Base-by-base conservation (phyloP, 2,329 filamentous ascomycete species). In the Pseudocercospora cruenta region DNA sequence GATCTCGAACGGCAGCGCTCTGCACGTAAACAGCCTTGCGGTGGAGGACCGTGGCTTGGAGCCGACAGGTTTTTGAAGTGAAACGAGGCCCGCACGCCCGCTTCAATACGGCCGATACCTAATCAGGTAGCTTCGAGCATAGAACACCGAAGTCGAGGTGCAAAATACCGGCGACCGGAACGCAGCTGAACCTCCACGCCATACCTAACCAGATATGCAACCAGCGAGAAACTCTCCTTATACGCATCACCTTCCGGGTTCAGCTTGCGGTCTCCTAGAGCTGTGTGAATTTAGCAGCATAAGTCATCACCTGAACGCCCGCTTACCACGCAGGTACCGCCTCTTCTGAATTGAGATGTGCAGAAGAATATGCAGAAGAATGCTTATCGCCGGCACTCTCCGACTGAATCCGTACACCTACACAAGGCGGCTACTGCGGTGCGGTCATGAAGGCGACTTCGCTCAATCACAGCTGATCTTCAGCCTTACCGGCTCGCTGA, bases 211-310 rank as follows among this genome's bases (percentile, higher is more conserved):
- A 45, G 57, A 59, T 28, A 28, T 19, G 57, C 33, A 47, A 19
- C 19, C 9, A 43, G 57, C 31, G 57, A 59, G 57, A 47, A 28
- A 21, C n/a, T 28, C 19, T 33, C 57, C 21, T 21, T 24, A 14
- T n/a, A 47, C 16, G 39, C n/a, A 59, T 36, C 9, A 45, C 57
- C 33, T 43, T 33, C 57, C 22, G 12, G 57, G 12, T 59, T 59
- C 5, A 45, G 31, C 57, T 36, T 9, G 51, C 24, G 51, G 51
- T 55, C 19, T 26, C 22, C 31, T 3, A 31, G 19, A 59, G 39
- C 22, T 21, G 57, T 55, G 24, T 55, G 51, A 31, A 55, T 31
- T 55, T 51, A 51, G 54, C 14, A 58, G 28, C 54, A 58, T 36
- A 51, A 51, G 54, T 58, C 54, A 58, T 58, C 31, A 58, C 19